These are phyloP conservation scores for Naegleria gruberi DNA, from an alignment of 208 protist genomes.

Conservation along the genomic window DNA sequence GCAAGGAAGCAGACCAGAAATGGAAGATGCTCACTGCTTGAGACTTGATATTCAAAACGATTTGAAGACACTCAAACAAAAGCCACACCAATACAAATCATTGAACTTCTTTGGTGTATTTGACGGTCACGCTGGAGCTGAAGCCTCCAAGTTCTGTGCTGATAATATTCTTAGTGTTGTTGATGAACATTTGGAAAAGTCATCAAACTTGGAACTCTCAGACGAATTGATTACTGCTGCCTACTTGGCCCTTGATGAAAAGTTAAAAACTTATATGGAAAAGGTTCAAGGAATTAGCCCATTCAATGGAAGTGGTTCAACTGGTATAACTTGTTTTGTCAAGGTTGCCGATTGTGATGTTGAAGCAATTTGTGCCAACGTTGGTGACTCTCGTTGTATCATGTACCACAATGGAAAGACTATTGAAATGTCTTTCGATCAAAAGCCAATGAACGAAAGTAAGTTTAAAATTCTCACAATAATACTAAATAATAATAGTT, in stretches of 20 bases:
- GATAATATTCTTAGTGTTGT: neutral
- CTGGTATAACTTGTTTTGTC: neutral
- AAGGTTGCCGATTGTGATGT: neutral
- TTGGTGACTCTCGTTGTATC: conserved; percentile 4
- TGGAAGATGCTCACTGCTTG: neutral
- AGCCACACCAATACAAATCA: neutral
- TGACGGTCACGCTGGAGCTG: neutral
- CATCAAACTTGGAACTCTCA: neutral
- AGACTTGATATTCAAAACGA: neutral
- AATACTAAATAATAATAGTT: neutral
- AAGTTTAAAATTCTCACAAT: neutral
- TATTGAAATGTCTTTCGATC: neutral
- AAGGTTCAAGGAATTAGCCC: neutral
- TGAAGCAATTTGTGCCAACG: neutral
- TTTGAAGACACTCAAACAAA: neutral
- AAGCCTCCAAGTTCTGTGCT: neutral
- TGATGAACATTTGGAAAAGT: neutral
- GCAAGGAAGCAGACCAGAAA: neutral
- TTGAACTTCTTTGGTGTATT: neutral
- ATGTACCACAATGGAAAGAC: neutral
- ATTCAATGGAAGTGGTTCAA: neutral
- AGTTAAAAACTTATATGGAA: neutral
- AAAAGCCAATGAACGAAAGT: neutral
- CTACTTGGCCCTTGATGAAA: neutral
- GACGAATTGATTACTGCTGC: neutral